These are phyloP conservation scores for Populus hybrid DNA, from an alignment of 441 rosid species.

Conservation along the genomic window DNA sequence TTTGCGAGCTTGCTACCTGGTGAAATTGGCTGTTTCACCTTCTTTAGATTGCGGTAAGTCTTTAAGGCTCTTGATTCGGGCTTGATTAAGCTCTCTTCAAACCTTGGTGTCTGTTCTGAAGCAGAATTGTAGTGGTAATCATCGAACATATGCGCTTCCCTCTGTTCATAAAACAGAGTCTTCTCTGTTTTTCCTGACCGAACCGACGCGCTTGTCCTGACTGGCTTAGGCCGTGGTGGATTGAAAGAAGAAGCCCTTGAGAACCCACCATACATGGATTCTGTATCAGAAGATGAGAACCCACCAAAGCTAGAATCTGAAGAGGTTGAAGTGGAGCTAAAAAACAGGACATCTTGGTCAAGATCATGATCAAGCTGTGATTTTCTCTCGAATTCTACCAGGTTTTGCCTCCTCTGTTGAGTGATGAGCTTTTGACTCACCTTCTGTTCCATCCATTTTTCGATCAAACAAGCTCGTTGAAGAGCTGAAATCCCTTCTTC, in stretches of 20 bases:
- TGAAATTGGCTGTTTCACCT: constrained; percentile 81
- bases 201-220: constrained; percentile 33
- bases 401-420: constrained; percentile 12
- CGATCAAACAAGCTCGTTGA: constrained; percentile 34
- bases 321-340: constrained; percentile 63
- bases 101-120: constrained; percentile 29
- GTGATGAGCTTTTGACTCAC: constrained; percentile 17
- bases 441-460: constrained; percentile 40
- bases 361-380: constrained; percentile 27
- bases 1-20: constrained; percentile 67
- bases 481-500: constrained; percentile 18
- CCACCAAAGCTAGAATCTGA: constrained; percentile 69
- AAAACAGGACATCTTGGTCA: constrained; percentile 42
- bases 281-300: constrained; percentile 76
- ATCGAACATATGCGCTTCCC: constrained; percentile 29
- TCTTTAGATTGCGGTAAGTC: constrained; percentile 54
- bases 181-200: constrained; percentile 36
- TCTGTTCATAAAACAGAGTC: constrained; percentile 47
- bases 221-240: constrained; percentile 47
- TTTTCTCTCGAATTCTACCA: constrained; percentile 26
- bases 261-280: constrained; percentile 41
- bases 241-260: constrained; percentile 33
- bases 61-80: constrained; percentile 56
- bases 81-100: constrained; percentile 37
- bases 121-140: constrained; percentile 38